Evolutionary conservation across 2,329 filamentous ascomycete genomes (phyloP).

Genomic region (Fusarium sp.): DNA sequence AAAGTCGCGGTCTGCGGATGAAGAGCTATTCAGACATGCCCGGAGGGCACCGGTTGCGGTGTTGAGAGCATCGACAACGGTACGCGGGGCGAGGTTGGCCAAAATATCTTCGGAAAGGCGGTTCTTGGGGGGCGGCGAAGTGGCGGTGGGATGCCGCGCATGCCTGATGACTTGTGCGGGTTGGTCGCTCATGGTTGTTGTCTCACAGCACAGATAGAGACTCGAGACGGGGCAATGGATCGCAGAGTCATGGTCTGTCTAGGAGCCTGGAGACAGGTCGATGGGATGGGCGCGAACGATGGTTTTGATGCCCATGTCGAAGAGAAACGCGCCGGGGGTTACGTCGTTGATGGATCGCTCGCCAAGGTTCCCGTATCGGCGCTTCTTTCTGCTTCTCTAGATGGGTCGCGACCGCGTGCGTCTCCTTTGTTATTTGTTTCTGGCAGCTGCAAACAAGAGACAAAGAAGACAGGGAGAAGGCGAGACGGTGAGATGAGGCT

Average conservation of each 20-base stretch:
- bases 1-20: conserved; percentile 78
- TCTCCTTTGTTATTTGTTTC: conserved; percentile 20
- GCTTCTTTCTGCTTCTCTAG: conserved; percentile 17
- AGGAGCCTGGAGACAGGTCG: conserved; percentile 49
- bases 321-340: conserved; percentile 39
- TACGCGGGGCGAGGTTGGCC: conserved; percentile 72
- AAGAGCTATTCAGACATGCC: conserved; percentile 74
- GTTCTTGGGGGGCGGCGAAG: conserved; percentile 63
- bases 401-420: conserved; percentile 21
- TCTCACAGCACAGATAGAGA: conserved; percentile 34
- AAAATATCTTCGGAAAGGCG: conserved; percentile 72
- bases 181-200: conserved; percentile 55
- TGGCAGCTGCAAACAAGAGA: conserved; percentile 15
- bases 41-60: conserved; percentile 68
- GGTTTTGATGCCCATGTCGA: conserved; percentile 50
- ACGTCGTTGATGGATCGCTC: conserved; percentile 31
- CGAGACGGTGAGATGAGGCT: conserved; percentile 26
- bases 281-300: conserved; percentile 39
- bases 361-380: conserved; percentile 6
- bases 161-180: conserved; percentile 52
- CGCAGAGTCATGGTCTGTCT: conserved; percentile 49
- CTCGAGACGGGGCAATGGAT: conserved; percentile 35
- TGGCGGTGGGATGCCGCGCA: conserved; percentile 52
- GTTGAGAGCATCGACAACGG: conserved; percentile 73
- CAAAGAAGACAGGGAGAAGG: conserved; percentile 16